Evolutionary conservation across 768 basidiomycete species (phyloP).

Genomic region (Boletus bicolor): DNA sequence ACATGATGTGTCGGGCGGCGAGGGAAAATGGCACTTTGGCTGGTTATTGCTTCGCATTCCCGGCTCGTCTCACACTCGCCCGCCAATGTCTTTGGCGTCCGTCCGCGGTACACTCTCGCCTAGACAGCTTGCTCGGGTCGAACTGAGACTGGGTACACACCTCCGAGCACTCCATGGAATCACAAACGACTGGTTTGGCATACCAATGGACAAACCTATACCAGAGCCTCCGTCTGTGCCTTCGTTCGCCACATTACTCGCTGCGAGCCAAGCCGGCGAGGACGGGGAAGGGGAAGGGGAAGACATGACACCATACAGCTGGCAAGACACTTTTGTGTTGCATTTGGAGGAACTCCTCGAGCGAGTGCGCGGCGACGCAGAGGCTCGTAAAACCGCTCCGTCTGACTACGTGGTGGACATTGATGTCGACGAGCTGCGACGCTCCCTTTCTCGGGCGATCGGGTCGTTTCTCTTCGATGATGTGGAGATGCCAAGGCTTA

Average conservation of each 20-base stretch:
- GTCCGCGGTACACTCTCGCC: slow-evolving; percentile 35
- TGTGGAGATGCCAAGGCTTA: slow-evolving; percentile 63
- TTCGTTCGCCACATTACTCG: slow-evolving; percentile 11
- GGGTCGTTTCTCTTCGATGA: slow-evolving; percentile 76
- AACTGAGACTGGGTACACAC: slow-evolving; percentile 58
- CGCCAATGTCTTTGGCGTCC: slow-evolving; percentile 32
- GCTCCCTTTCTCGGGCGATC: slow-evolving; percentile 63
- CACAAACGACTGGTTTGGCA: slow-evolving; percentile 78
- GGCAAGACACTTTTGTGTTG: slow-evolving; percentile 71
- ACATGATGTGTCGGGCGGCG: slow-evolving; percentile 41
- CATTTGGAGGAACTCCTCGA: slow-evolving; percentile 56
- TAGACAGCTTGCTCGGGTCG: slow-evolving; percentile 43
- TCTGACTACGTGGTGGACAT: slow-evolving; percentile 12
- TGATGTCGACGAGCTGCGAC: slow-evolving; percentile 42
- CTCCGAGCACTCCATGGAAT: slow-evolving; percentile 64
- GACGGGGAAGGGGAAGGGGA: slow-evolving; percentile 16
- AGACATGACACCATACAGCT: slow-evolving; percentile 47
- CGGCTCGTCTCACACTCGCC: slow-evolving; percentile 36
- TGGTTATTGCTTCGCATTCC: slow-evolving; percentile 35
- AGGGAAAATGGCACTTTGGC: slow-evolving; percentile 20
- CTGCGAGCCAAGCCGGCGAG: slow-evolving; percentile 1
- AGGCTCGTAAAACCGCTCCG: slow-evolving; percentile 12
- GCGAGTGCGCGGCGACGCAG: slow-evolving; percentile 33
- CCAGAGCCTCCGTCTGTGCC: slow-evolving; percentile 32
- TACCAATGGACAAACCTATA: slow-evolving; percentile 34